These are phyloP conservation scores for Rhododendron ferrugineum DNA, from an alignment of 148 eudicot species.

Conservation along the genomic window DNA sequence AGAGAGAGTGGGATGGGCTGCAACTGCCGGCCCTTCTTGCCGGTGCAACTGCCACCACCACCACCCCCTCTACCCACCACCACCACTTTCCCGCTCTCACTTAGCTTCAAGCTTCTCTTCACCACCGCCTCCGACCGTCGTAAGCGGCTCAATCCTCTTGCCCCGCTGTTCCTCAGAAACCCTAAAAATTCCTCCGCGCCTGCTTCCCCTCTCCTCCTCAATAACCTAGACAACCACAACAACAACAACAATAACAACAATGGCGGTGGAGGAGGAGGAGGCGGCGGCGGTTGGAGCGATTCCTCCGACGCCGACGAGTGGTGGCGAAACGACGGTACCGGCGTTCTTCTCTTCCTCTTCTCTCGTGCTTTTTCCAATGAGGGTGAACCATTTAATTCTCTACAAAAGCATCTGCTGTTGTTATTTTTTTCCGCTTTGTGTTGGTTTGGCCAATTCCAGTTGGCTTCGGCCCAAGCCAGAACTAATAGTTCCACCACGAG, in stretches of 20 bases:
- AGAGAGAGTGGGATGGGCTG: slow-evolving; percentile 12
- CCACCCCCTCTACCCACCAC: neutral
- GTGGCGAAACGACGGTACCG: slow-evolving; percentile 11
- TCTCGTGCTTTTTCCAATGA: neutral
- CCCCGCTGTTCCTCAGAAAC: neutral
- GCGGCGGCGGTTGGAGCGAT: slow-evolving; percentile 24
- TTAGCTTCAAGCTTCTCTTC: neutral
- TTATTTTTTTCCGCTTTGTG: slow-evolving; percentile 30
- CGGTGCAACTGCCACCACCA: slow-evolving; percentile 6
- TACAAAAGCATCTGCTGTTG: slow-evolving; percentile 10
- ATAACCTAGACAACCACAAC: neutral
- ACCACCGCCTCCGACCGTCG: neutral
- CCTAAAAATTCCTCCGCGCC: neutral
- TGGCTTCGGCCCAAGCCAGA: slow-evolving; percentile 41
- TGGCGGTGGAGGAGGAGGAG: slow-evolving; percentile 21
- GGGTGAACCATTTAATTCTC: neutral
- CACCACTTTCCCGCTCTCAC: neutral
- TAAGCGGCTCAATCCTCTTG: neutral
- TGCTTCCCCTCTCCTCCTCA: neutral
- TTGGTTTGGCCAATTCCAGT: slow-evolving; percentile 26
- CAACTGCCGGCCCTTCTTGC: slow-evolving; percentile 14
- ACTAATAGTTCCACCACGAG: slow-evolving; percentile 12
- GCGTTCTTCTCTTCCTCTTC: slow-evolving; percentile 16
- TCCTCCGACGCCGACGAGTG: slow-evolving; percentile 26
- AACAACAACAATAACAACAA: slow-evolving; percentile 12